Conservation (phyloP, 345 rosid genomes). For the Aegle marmelos region DNA sequence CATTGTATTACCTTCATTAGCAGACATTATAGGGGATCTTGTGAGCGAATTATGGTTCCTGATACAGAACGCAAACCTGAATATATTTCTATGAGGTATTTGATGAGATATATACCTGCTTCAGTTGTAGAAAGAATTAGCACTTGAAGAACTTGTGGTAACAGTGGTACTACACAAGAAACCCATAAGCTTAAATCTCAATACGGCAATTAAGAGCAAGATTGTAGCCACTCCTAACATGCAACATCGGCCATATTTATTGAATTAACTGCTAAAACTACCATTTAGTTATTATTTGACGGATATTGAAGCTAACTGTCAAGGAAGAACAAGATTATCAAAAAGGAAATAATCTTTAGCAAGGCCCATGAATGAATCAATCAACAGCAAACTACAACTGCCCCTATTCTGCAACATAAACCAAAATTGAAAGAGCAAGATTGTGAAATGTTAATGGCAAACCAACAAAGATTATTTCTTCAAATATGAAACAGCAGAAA, state of each 20-base stretch:
- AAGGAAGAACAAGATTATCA: neutral
- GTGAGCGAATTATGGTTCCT: slow-evolving; percentile 32
- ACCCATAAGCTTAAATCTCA: neutral
- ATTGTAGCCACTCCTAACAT: neutral
- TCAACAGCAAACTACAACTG: neutral
- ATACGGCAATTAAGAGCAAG: neutral
- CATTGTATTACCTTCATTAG: slow-evolving; percentile 46
- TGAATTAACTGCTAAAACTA: neutral
- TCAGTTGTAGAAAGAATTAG: slow-evolving; percentile 15
- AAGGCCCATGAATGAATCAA: neutral
- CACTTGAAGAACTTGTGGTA: neutral
- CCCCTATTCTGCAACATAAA: neutral
- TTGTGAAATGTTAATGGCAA: neutral
- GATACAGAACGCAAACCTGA: slow-evolving; percentile 40
- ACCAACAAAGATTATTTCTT: neutral
- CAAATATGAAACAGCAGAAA: neutral
- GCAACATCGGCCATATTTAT: neutral
- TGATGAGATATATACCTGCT: slow-evolving; percentile 55
- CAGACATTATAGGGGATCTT: slow-evolving; percentile 39
- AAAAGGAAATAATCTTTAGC: neutral
- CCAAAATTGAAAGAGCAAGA: neutral
- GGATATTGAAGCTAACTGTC: too few species aligned
- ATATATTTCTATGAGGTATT: slow-evolving; percentile 30
- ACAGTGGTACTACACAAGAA: neutral
- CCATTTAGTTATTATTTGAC: neutral